These are phyloP conservation scores for Talaromyces nanjingensis DNA, from an alignment of 495 filamentous ascomycete genomes.

Conservation along the genomic window DNA sequence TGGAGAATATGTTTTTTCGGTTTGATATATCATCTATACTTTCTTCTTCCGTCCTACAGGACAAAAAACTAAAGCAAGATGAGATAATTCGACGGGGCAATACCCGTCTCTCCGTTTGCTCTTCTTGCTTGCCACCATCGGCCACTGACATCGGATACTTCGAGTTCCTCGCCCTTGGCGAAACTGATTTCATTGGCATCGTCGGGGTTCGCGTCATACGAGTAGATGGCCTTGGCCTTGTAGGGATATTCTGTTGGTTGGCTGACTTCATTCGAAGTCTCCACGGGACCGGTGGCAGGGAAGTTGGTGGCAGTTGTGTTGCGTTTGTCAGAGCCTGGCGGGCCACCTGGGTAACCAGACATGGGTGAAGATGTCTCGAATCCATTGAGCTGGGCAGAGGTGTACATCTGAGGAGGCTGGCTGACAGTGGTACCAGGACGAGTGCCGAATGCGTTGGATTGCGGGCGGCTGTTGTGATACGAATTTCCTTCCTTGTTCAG, in stretches of 20 bases:
- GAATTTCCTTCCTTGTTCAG: constrained; percentile 77
- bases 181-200: constrained; percentile 98
- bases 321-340: constrained; percentile 49
- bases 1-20: constrained; percentile 2
- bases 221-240: constrained; percentile 95
- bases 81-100: constrained; percentile 96
- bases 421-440: constrained; percentile 77
- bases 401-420: constrained; percentile 91
- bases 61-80: constrained; percentile 71
- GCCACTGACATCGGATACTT: constrained; percentile 94
- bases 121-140: constrained; percentile 99
- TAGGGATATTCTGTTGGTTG: constrained; percentile 93
- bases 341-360: constrained; percentile 64
- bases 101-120: constrained; percentile 83
- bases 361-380: constrained; percentile 95
- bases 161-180: constrained; percentile 90
- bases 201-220: constrained; percentile 95
- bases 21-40: not conserved
- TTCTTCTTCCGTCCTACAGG: not conserved
- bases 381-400: constrained; percentile 85
- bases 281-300: constrained; percentile 19
- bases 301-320: constrained; percentile 54
- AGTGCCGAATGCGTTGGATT: constrained; percentile 40
- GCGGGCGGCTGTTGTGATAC: constrained; percentile 58
- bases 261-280: constrained; percentile 55